Percentiles rank a stretch among this genome's conserved stretches.
These are phyloP conservation scores for Phylloporus scabripes DNA, from an alignment of 768 basidiomycete genomes.

Conservation along the genomic window DNA sequence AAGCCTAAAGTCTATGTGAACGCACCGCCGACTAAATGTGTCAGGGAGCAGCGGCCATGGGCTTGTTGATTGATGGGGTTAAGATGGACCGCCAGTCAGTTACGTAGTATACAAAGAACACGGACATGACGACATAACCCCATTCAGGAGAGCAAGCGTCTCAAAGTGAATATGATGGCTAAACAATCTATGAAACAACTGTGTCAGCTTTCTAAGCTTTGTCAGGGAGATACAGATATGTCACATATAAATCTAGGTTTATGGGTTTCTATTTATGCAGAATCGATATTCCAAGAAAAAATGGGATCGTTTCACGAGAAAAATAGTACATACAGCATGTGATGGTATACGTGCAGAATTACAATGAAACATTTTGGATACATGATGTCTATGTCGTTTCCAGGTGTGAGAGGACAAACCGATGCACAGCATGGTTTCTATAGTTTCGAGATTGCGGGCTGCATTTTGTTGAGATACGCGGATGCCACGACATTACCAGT, in stretches of 20 bases:
- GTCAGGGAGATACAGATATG: not conserved
- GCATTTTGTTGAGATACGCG: constrained; percentile 69
- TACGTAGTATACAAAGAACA: not conserved
- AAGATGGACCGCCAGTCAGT: not conserved
- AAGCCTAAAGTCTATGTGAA: constrained; percentile 5
- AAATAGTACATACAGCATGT: constrained; percentile 24
- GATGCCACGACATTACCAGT: constrained; percentile 59
- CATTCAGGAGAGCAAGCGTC: not conserved
- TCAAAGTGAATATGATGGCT: not conserved
- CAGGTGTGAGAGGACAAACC: constrained; percentile 1
- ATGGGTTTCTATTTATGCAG: not conserved
- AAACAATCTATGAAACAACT: not conserved
- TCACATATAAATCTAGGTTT: not conserved
- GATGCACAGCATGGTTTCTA: constrained; percentile 22
- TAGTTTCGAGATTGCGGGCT: constrained; percentile 49
- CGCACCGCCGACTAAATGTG: not conserved
- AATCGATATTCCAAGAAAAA: constrained; percentile 1
- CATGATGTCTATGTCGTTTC: constrained; percentile 19
- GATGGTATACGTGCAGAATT: constrained; percentile 16
- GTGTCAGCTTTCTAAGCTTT: not conserved
- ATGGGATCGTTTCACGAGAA: constrained; percentile 3
- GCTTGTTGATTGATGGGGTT: too few relatives aligned
- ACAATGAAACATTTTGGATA: constrained; percentile 18
- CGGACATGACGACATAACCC: not conserved
- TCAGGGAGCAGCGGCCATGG: not conserved